A percentile compares a stretch with the other conserved stretches of the same genome.
These are phyloP conservation scores for Clitopilus passeckerianus DNA, from an alignment of 768 basidiomycete species.

Conservation along the genomic window DNA sequence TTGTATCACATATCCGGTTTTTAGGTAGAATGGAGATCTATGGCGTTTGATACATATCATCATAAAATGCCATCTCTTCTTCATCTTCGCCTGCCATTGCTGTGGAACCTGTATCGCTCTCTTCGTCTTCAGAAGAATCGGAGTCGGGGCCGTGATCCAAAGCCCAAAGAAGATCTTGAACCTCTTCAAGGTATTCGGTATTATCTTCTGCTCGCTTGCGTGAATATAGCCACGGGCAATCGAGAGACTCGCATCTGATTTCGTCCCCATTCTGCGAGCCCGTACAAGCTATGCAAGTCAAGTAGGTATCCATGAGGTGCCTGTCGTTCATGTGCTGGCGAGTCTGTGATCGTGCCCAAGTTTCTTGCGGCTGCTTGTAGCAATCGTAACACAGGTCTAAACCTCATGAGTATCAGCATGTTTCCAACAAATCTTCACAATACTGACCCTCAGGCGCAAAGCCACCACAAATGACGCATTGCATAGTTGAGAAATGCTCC, in stretches of 20 bases:
- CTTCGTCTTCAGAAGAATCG: conserved; percentile 1
- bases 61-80: conserved; percentile 3
- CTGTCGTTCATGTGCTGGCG: conserved; percentile 51
- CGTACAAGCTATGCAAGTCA: conserved; percentile 71
- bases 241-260: conserved; percentile 74
- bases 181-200: conserved; percentile 27
- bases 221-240: conserved; percentile 82
- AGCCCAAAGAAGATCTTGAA: conserved; percentile 27
- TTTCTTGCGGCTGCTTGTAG: conserved; percentile 40
- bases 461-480: conserved; percentile 66
- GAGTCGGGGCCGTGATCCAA: conserved; percentile 19
- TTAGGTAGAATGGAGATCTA: not conserved
- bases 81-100: conserved; percentile 6
- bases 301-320: conserved; percentile 52
- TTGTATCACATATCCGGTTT: not conserved
- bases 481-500: conserved; percentile 66
- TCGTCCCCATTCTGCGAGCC: conserved; percentile 49
- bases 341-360: conserved; percentile 51
- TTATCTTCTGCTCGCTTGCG: conserved; percentile 53
- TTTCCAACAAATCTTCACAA: not conserved
- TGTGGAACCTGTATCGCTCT: not conserved
- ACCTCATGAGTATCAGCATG: not conserved
- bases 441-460: conserved; percentile 47
- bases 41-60: not conserved
- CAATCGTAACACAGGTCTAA: conserved; percentile 69